A percentile compares a stretch with the other conserved stretches of the same genome.
phyloP scores from a whole-genome alignment of 2,329 filamentous ascomycete genomes.

The Colletotrichum sp. region DNA sequence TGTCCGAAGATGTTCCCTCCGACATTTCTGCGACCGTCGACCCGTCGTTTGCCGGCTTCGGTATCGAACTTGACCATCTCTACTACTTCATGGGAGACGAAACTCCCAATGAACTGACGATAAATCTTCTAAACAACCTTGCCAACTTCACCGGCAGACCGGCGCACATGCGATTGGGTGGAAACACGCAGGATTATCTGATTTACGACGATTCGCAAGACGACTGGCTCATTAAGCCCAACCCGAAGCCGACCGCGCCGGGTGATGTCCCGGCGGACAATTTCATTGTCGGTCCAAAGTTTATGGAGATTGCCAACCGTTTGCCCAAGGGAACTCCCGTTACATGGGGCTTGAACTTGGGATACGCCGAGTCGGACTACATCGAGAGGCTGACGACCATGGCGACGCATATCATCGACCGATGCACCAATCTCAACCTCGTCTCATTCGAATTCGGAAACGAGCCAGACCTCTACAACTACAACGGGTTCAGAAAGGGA shows the following conservation, averaged over 20 bases:
- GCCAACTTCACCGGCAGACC: slow-evolving; percentile 16
- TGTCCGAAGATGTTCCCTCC: background rate
- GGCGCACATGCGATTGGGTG: slow-evolving; percentile 5
- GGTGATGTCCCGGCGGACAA: slow-evolving; percentile 13
- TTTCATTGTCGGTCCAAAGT: slow-evolving; percentile 15
- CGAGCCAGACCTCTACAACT: slow-evolving; percentile 15
- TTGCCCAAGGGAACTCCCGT: slow-evolving; percentile 13
- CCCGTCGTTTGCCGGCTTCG: slow-evolving; percentile 18
- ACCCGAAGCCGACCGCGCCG: background rate
- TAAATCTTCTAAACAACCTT: slow-evolving; percentile 9
- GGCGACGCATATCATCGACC: slow-evolving; percentile 11
- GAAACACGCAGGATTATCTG: slow-evolving; percentile 17
- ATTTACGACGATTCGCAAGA: slow-evolving; percentile 16
- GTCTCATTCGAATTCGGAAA: slow-evolving; percentile 17
- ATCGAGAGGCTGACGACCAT: slow-evolving; percentile 11
- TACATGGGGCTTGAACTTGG: slow-evolving; percentile 16
- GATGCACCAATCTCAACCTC: slow-evolving; percentile 15
- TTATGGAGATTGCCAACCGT: slow-evolving; percentile 18
- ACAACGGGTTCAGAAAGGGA: background rate
- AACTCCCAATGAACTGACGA: slow-evolving; percentile 8
- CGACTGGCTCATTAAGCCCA: slow-evolving; percentile 14
- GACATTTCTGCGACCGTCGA: slow-evolving; percentile 5
- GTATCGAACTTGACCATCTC: slow-evolving; percentile 17
- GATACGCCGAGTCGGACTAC: slow-evolving; percentile 7
- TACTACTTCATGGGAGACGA: slow-evolving; percentile 19